Evolutionary conservation across 306 rosid genomes (phyloP).

Genomic region (Acacia melanoxylon): DNA sequence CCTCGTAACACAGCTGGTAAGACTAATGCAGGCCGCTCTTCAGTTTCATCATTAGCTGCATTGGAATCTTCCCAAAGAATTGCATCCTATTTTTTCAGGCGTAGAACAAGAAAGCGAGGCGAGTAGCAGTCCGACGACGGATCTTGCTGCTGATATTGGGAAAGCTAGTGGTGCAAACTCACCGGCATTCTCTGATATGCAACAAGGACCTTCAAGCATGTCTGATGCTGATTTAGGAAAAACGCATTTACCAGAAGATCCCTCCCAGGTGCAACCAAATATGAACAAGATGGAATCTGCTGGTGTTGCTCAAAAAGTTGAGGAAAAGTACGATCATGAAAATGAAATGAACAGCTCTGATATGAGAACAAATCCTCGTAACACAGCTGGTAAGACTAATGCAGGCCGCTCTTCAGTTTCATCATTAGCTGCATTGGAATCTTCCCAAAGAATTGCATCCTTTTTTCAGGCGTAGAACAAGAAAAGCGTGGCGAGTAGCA

Average conservation of each 20-base stretch:
- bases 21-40: not conserved
- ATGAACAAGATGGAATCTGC: not conserved
- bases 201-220: not conserved
- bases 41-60: not conserved
- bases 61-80: not conserved
- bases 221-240: not conserved
- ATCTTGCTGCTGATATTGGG: not conserved
- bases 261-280: slow-evolving; percentile 7
- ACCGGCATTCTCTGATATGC: not conserved
- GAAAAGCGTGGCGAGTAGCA: slow-evolving; percentile 8
- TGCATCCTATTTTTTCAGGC: not conserved
- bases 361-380: not conserved
- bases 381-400: slow-evolving; percentile 14
- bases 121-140: not conserved
- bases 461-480: slow-evolving; percentile 13
- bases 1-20: not conserved
- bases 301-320: not conserved
- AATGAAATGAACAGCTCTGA: slow-evolving; percentile 1
- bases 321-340: slow-evolving; percentile 4
- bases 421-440: not conserved
- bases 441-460: not conserved
- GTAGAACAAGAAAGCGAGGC: slow-evolving; percentile 10
- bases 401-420: not conserved
- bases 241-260: not conserved
- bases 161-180: not conserved